A percentile compares a stretch with the other conserved stretches of the same genome.
phyloP scores from a whole-genome alignment of 306 rosid species.

The Cicer arietinum region DNA sequence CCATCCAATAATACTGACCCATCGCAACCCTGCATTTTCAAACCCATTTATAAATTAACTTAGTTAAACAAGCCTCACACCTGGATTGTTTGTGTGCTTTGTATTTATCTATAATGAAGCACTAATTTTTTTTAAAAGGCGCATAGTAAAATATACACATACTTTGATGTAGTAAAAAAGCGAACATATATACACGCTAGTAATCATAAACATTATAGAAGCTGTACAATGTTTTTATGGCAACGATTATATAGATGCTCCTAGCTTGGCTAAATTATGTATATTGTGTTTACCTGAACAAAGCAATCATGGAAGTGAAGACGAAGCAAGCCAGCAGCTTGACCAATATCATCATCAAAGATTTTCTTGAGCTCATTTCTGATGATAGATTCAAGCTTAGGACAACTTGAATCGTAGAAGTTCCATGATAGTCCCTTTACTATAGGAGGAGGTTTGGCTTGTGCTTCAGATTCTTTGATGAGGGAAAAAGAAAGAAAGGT shows the following conservation, averaged over 20 bases:
- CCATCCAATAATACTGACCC: constrained; percentile 72
- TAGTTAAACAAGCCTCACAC: too few species aligned
- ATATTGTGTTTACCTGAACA: constrained; percentile 59
- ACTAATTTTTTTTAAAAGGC: too few species aligned
- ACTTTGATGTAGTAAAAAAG: too few species aligned
- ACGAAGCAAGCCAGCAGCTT: constrained; percentile 82
- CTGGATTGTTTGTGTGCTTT: too few species aligned
- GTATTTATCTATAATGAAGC: too few species aligned
- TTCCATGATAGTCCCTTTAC: constrained; percentile 49
- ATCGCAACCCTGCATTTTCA: constrained; percentile 70
- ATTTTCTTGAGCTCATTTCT: constrained; percentile 62
- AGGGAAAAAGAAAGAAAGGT: constrained; percentile 35
- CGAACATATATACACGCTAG: too few species aligned
- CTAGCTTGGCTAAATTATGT: not conserved
- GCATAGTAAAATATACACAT: too few species aligned
- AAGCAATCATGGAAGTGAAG: constrained; percentile 85
- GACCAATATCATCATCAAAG: constrained; percentile 59
- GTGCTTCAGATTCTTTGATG: constrained; percentile 39
- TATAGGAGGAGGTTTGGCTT: constrained; percentile 41
- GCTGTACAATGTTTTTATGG: not conserved
- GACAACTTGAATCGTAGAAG: constrained; percentile 54
- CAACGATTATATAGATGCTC: not conserved
- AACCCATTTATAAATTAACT: not conserved
- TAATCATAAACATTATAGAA: not conserved
- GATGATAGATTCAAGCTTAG: constrained; percentile 56